Percentiles rank a stretch among this genome's conserved stretches.
These are phyloP conservation scores for Astragalus membranaceus DNA, from an alignment of 306 rosid species.

Conservation along the genomic window DNA sequence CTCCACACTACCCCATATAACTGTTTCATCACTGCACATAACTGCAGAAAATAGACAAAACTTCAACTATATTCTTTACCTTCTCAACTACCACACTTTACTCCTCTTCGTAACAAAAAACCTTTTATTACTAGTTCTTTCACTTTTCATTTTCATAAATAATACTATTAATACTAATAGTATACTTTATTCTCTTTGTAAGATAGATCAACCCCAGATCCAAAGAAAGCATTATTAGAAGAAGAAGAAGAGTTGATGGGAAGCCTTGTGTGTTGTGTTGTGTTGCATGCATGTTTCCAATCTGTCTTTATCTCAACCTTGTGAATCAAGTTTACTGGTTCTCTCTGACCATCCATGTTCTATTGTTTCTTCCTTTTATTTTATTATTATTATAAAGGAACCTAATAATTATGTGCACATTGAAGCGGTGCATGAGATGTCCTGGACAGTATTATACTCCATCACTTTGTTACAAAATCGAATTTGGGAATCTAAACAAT, in stretches of 20 bases:
- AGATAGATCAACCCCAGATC: too few relatives aligned
- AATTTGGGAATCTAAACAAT: background rate
- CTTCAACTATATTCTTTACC: conserved; percentile 29
- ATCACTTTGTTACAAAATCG: background rate
- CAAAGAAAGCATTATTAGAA: conserved; percentile 12
- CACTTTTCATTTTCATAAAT: conserved; percentile 5
- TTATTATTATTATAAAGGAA: background rate
- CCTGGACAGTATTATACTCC: background rate
- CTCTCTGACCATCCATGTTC: background rate
- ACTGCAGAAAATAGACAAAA: background rate
- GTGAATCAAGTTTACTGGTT: conserved; percentile 16
- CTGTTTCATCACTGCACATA: background rate
- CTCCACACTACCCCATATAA: background rate
- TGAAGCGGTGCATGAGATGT: conserved; percentile 12
- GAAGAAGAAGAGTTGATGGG: conserved; percentile 15
- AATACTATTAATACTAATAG: too few relatives aligned
- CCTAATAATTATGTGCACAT: background rate
- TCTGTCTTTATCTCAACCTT: conserved; percentile 33
- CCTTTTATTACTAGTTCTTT: background rate
- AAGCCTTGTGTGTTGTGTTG: conserved; percentile 15
- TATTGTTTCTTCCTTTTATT: background rate
- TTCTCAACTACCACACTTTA: conserved; percentile 35
- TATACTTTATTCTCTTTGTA: too few relatives aligned
- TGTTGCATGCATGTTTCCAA: conserved; percentile 26
- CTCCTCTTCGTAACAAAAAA: conserved; percentile 25